Evolutionary conservation across 2,329 filamentous ascomycete species (phyloP).

Genomic region (Botrytis sinoallii): DNA sequence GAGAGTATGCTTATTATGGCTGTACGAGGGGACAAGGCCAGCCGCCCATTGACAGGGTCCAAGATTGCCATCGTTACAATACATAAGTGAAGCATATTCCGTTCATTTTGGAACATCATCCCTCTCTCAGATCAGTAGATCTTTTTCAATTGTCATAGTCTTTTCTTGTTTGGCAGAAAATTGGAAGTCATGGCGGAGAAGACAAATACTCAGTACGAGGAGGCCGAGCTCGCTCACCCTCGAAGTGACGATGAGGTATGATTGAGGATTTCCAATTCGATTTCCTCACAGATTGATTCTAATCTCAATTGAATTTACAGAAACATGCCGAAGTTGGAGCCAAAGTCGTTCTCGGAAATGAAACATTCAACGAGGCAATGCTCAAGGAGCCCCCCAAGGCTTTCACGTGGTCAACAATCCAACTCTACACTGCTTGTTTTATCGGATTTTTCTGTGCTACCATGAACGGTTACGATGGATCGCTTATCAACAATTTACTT

Average conservation of each 20-base stretch:
- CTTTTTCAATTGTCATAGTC: neutral
- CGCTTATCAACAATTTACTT: conserved; percentile 48
- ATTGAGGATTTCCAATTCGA: neutral
- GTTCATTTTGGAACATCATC: neutral
- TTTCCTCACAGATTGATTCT: neutral
- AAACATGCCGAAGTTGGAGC: conserved; percentile 36
- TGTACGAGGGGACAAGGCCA: conserved; percentile 2
- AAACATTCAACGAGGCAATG: conserved; percentile 54
- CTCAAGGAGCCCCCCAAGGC: conserved; percentile 49
- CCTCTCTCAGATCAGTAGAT: neutral
- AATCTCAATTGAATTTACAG: conserved; percentile 19
- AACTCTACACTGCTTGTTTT: conserved; percentile 46
- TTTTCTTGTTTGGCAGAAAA: neutral
- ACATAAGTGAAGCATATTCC: conserved; percentile 13
- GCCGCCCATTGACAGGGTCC: conserved; percentile 5
- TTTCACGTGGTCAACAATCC: conserved; percentile 41
- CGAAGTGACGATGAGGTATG: conserved; percentile 22
- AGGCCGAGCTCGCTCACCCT: neutral
- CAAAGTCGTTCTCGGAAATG: conserved; percentile 50
- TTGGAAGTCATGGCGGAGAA: conserved; percentile 11
- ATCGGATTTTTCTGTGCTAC: conserved; percentile 50
- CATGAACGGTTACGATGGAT: conserved; percentile 53
- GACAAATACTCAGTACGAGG: neutral
- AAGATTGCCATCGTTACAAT: neutral
- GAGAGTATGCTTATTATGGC: neutral